Conservation (phyloP, 2,329 filamentous ascomycete species). For the Exophiala viscosa region DNA sequence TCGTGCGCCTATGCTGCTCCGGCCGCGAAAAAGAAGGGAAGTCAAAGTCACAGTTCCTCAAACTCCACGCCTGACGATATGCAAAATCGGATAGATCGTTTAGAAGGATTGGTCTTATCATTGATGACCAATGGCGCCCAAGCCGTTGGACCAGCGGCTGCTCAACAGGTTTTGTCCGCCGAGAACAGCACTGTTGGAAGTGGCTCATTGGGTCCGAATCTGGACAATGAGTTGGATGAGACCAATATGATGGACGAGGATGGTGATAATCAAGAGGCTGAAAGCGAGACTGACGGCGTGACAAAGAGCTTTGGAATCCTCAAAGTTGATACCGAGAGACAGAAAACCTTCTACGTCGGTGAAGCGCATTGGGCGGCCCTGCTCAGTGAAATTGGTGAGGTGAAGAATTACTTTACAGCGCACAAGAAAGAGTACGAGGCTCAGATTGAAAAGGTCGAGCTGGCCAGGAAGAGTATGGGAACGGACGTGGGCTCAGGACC, state of each 20-base stretch:
- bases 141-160: conserved; percentile 56
- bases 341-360: conserved; percentile 75
- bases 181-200: conserved; percentile 41
- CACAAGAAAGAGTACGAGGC: conserved; percentile 88
- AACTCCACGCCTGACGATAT: conserved; percentile 78
- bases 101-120: conserved; percentile 87
- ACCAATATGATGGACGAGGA: conserved; percentile 44
- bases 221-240: conserved; percentile 33
- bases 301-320: conserved; percentile 75
- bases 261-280: conserved; percentile 56
- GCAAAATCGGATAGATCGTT: conserved; percentile 94
- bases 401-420: conserved; percentile 80
- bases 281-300: conserved; percentile 67
- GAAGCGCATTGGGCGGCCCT: conserved; percentile 81
- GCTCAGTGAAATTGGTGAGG: conserved; percentile 80
- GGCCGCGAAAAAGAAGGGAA: conserved; percentile 65
- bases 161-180: conserved; percentile 44
- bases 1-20: conserved; percentile 83
- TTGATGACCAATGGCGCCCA: conserved; percentile 86
- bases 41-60: conserved; percentile 49
- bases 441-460: conserved; percentile 71
- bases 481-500: conserved; percentile 60
- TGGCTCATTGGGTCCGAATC: conserved; percentile 38
- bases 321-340: conserved; percentile 71
- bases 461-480: conserved; percentile 58